These are phyloP conservation scores for Mortierella sp. DNA, from an alignment of 371 early-diverging fungal species.

Conservation along the genomic window DNA sequence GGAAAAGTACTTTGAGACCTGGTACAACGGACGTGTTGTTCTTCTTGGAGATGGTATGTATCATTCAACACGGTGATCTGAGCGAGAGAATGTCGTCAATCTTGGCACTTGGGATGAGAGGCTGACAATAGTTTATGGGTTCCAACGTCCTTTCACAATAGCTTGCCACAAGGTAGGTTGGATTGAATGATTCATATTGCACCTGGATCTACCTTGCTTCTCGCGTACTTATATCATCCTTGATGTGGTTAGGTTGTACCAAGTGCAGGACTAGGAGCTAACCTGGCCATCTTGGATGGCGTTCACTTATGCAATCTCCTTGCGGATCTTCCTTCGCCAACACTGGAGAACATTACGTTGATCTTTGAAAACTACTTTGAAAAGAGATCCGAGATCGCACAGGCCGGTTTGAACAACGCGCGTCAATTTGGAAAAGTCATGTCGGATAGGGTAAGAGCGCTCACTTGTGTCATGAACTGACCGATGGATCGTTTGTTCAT, in stretches of 20 bases:
- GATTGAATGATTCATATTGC: not conserved
- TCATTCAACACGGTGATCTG: too few relatives aligned
- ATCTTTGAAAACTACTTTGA: conserved; percentile 39
- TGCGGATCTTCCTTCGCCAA: conserved; percentile 28
- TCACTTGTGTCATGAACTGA: not conserved
- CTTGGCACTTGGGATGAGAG: too few relatives aligned
- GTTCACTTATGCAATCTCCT: conserved; percentile 43
- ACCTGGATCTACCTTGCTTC: not conserved
- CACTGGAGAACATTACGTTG: conserved; percentile 26
- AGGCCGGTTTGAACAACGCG: conserved; percentile 39
- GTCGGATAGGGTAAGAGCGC: conserved; percentile 31
- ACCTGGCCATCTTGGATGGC: conserved; percentile 44
- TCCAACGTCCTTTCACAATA: not conserved
- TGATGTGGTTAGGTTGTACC: conserved; percentile 31
- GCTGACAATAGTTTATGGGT: not conserved
- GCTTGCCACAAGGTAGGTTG: conserved; percentile 40
- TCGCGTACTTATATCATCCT: not conserved
- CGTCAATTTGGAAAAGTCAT: conserved; percentile 52
- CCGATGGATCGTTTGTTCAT: not conserved
- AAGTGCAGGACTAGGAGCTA: conserved; percentile 49
- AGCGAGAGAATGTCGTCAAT: too few relatives aligned
- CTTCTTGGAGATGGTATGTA: conserved; percentile 45
- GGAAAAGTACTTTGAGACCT: conserved; percentile 42
- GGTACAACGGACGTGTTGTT: conserved; percentile 44
- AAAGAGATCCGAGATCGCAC: conserved; percentile 34